These are phyloP conservation scores for Jimgerdemannia flammicorona DNA, from an alignment of 192 early-diverging fungal genomes.

Conservation along the genomic window DNA sequence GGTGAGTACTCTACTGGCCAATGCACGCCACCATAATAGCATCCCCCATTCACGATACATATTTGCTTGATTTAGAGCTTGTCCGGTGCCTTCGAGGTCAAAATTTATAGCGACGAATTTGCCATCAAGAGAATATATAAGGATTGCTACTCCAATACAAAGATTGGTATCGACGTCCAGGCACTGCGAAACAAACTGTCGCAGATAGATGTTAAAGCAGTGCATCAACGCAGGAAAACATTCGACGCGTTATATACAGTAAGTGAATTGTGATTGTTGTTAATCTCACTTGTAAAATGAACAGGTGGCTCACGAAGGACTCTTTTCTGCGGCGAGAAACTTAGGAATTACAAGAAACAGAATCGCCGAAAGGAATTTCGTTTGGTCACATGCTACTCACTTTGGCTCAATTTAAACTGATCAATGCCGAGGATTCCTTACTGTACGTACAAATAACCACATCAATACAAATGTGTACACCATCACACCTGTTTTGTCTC, in stretches of 20 bases:
- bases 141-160: conserved; percentile 5
- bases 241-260: conserved; percentile 37
- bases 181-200: conserved; percentile 18
- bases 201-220: conserved; percentile 13
- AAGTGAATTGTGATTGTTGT: neutral
- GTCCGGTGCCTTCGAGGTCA: conserved; percentile 43
- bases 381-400: conserved; percentile 54
- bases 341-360: conserved; percentile 15
- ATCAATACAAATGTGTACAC: neutral
- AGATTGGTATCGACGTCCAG: conserved; percentile 18
- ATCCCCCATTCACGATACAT: conserved; percentile 17
- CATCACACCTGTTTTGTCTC: neutral
- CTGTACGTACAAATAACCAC: conserved; percentile 22
- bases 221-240: conserved; percentile 26
- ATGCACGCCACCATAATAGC: neutral
- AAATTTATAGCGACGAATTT: conserved; percentile 44
- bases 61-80: conserved; percentile 36
- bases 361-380: conserved; percentile 23
- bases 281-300: neutral
- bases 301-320: too few relatives aligned
- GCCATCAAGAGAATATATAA: conserved; percentile 36
- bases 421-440: conserved; percentile 50
- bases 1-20: conserved; percentile 24
- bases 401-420: conserved; percentile 52
- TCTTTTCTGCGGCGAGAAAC: neutral